Base-by-base conservation (phyloP, 345 rosid species). In the Turritis glabra region DNA sequence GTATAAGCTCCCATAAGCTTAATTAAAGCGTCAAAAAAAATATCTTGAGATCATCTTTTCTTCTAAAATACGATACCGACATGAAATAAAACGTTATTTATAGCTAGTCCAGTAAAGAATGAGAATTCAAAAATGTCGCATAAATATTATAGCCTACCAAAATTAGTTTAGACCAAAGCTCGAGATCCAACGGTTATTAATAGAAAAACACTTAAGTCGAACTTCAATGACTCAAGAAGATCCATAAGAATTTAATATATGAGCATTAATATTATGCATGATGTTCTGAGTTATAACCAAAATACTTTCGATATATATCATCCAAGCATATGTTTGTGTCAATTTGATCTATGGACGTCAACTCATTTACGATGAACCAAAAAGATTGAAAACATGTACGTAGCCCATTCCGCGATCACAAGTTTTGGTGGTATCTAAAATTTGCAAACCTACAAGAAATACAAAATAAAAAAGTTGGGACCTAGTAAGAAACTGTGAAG, bases 391-490 rank as follows among this genome's bases (percentile, higher is more conserved):
- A 44, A 30, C 21, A 15, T 55, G 3, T 14, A 40, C 6, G 64
- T 67, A 56, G 32, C 23, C 7, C 13, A 57, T n/a, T 41, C 19
- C 22, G 33, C 46, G 64, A 43, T 54, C 72, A 67, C 62, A 53
- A 21, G 23, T 43, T 14, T 46, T 69, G 43, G 22, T 21, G 73
- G 32, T 9, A 56, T 21, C 64, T 22, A 46, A 70, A 10, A 25
- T 30, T 57, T 43, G 38, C 37, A 71, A 59, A 59, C 25, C 27
- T 59, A n/a, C 30, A 57, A 56, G 46, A 21, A 43, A n/a, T 56
- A 58, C 17, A 19, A 19, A 10, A 35, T 3, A 35, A 58, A 33
- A 0, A 58, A 71, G 37, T 5, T 15, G 33, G 69, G 35, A 29
- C 70, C 43, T 52, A 29, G 43, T 3, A 48, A 23, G 7, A 8